These are phyloP conservation scores for Stephanodiscus minutulus DNA, from an alignment of 108 stramenopile species.

Conservation along the genomic window DNA sequence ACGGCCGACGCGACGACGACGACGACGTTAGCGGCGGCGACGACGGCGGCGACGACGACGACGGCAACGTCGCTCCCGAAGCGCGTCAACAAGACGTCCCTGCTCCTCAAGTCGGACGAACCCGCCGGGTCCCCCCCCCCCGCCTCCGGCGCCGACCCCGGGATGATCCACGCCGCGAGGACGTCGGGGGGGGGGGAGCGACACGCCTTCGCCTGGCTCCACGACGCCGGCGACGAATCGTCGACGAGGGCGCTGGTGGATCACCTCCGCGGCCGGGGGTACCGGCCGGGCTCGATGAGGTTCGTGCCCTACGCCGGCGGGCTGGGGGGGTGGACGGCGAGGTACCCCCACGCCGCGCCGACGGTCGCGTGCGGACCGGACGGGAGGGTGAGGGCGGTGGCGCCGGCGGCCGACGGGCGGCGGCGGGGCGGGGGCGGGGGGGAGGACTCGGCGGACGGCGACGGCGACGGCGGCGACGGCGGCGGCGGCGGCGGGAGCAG, in stretches of 20 bases:
- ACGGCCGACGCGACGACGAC: not conserved
- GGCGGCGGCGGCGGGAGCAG: not conserved
- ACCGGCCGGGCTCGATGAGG: slow-evolving; percentile 3
- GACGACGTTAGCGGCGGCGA: too few species aligned
- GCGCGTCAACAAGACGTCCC: slow-evolving; percentile 8
- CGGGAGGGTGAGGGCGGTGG: not conserved
- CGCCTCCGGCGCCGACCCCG: not conserved
- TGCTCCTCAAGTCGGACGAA: slow-evolving; percentile 1
- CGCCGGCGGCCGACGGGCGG: not conserved
- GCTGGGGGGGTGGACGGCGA: not conserved
- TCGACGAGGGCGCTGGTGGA: slow-evolving; percentile 8
- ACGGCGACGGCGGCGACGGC: not conserved
- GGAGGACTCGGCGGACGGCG: not conserved
- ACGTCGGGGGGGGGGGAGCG: not conserved
- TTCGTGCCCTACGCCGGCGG: slow-evolving; percentile 4
- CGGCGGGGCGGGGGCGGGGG: not conserved
- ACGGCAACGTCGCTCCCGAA: not conserved
- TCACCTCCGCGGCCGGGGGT: not conserved
- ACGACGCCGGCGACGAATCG: not conserved
- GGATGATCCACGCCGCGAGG: slow-evolving; percentile 1
- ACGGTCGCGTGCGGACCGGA: slow-evolving; percentile 1
- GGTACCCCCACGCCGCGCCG: slow-evolving; percentile 10
- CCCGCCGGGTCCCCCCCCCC: not conserved
- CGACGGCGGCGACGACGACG: not conserved
- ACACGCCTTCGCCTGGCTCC: slow-evolving; percentile 15